Evolutionary conservation across 2,329 filamentous ascomycete species (phyloP).

Genomic region (Zarea fungicola): DNA sequence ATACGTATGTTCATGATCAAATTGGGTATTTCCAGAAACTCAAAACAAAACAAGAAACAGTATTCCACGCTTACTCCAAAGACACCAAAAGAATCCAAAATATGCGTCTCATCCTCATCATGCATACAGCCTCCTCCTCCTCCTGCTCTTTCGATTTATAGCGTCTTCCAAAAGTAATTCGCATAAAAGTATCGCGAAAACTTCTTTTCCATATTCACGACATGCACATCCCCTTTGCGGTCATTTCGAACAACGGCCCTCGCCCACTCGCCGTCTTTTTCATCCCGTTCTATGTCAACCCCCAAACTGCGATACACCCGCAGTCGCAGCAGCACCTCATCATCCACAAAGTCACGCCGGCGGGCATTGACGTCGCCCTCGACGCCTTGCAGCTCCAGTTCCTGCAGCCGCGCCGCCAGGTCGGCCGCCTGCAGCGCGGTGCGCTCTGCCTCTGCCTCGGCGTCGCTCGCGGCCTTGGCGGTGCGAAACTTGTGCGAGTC

Average conservation of each 20-base stretch:
- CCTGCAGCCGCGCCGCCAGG: constrained; percentile 67
- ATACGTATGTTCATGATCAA: neutral
- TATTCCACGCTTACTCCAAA: constrained; percentile 3
- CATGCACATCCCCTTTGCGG: constrained; percentile 84
- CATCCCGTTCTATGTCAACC: constrained; percentile 78
- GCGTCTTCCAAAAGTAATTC: constrained; percentile 90
- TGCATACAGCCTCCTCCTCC: constrained; percentile 12
- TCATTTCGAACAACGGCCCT: constrained; percentile 82
- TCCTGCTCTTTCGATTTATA: constrained; percentile 43
- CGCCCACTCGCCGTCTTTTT: constrained; percentile 69
- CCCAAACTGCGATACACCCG: constrained; percentile 89
- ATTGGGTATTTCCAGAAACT: neutral
- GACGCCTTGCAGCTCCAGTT: constrained; percentile 80
- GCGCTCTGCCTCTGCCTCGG: constrained; percentile 94
- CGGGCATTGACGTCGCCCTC: constrained; percentile 41
- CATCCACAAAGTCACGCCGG: constrained; percentile 46
- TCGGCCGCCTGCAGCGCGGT: constrained; percentile 72
- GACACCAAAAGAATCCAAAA: neutral
- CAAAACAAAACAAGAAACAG: neutral
- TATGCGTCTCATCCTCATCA: constrained; percentile 19
- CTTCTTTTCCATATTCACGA: constrained; percentile 90
- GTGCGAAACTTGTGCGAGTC: constrained; percentile 93
- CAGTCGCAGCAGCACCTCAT: constrained; percentile 67
- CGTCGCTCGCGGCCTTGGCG: constrained; percentile 83
- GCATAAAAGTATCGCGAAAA: constrained; percentile 90